Percentiles rank a stretch among this genome's conserved stretches.
Conservation (phyloP, 2,329 filamentous ascomycete genomes). For the Lecanosticta acicola region DNA sequence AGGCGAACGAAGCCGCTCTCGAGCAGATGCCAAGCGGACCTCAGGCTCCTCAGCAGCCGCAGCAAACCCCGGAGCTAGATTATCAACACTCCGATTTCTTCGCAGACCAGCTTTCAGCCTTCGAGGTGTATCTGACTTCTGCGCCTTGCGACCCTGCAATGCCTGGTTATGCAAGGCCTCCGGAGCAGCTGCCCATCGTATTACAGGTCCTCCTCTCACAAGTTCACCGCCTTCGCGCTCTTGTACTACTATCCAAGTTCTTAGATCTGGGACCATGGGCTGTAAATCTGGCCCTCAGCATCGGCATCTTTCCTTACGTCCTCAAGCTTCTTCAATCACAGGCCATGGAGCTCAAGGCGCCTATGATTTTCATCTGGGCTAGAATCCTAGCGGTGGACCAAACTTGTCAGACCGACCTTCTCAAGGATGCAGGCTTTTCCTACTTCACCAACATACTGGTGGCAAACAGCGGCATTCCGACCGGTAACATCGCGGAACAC, state of each 20-base stretch:
- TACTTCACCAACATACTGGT: slow-evolving; percentile 94
- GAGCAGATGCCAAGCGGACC: slow-evolving; percentile 16
- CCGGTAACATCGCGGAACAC: slow-evolving; percentile 86
- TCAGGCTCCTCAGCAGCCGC: slow-evolving; percentile 12
- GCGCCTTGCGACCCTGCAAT: slow-evolving; percentile 79
- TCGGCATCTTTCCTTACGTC: slow-evolving; percentile 99
- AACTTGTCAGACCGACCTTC: slow-evolving; percentile 83
- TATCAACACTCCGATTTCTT: slow-evolving; percentile 96
- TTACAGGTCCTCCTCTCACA: slow-evolving; percentile 93
- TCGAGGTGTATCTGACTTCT: slow-evolving; percentile 91
- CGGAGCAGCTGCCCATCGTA: slow-evolving; percentile 92
- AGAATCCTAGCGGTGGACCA: slow-evolving; percentile 91
- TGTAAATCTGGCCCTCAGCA: slow-evolving; percentile 93
- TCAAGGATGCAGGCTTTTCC: slow-evolving; percentile 95
- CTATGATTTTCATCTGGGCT: slow-evolving; percentile 99
- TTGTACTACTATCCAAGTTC: slow-evolving; percentile 89
- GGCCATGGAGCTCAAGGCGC: slow-evolving; percentile 87
- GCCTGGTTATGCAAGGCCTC: slow-evolving; percentile 62
- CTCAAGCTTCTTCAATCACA: slow-evolving; percentile 93
- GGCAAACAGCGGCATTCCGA: slow-evolving; percentile 64
- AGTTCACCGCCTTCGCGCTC: slow-evolving; percentile 81
- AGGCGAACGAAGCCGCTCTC: slow-evolving; percentile 44
- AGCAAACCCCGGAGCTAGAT: slow-evolving; percentile 58
- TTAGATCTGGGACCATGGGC: slow-evolving; percentile 95
- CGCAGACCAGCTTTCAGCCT: slow-evolving; percentile 91